Conservation (phyloP, 768 basidiomycete genomes). For the Termitomyces sp. region DNA sequence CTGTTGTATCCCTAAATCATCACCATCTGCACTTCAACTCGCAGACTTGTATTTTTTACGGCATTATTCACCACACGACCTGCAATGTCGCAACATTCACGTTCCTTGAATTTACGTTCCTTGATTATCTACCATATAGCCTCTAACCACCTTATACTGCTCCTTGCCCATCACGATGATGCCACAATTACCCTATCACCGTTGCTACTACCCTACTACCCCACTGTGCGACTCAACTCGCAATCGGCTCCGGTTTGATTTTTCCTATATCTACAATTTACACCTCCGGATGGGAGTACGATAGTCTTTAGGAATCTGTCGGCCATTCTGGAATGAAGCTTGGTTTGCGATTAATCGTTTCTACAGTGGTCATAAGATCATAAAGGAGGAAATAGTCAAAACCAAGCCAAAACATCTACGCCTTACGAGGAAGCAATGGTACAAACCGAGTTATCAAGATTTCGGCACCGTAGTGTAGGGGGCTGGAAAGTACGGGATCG, state of each 20-base stretch:
- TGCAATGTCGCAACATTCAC: background rate
- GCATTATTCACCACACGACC: constrained; percentile 7
- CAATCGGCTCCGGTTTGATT: constrained; percentile 17
- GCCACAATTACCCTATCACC: background rate
- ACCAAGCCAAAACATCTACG: too few species aligned
- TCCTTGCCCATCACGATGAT: background rate
- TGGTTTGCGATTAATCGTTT: too few species aligned
- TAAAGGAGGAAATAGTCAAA: too few species aligned
- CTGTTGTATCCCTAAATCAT: constrained; percentile 24
- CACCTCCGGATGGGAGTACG: background rate
- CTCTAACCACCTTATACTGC: background rate
- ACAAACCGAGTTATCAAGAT: too few species aligned
- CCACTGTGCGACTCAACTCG: constrained; percentile 33
- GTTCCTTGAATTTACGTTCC: constrained; percentile 1
- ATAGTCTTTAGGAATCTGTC: background rate
- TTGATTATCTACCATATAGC: background rate
- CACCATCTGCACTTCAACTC: constrained; percentile 45
- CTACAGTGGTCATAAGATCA: too few species aligned
- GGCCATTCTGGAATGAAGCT: background rate
- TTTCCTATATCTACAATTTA: background rate
- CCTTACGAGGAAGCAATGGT: too few species aligned
- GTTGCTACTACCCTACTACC: constrained; percentile 1
- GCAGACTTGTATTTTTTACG: constrained; percentile 27
- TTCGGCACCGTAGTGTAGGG: too few species aligned
- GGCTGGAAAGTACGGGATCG: too few species aligned